Percentiles rank a stretch among this genome's conserved stretches.
Evolutionary conservation across 257 asterid genomes (phyloP).

Genomic region (Solanum rostratum): DNA sequence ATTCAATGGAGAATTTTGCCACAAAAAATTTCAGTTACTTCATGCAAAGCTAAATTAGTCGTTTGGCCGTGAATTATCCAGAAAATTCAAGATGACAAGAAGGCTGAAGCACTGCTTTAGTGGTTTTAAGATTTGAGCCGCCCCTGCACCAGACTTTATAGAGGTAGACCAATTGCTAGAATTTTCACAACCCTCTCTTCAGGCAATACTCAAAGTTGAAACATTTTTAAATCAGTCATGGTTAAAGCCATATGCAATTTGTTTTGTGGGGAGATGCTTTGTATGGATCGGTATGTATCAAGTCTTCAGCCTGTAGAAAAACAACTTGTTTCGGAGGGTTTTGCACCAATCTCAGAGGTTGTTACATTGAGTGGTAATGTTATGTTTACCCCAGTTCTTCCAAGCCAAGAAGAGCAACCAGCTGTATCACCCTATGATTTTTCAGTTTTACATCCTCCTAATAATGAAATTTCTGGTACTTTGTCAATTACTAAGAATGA

Average conservation of each 20-base stretch:
- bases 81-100: not conserved
- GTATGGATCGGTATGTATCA: constrained; percentile 3
- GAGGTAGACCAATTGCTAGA: constrained; percentile 17
- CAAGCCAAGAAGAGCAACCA: constrained; percentile 10
- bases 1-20: not conserved
- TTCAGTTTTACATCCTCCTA: constrained; percentile 10
- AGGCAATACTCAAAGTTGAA: not conserved
- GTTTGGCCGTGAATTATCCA: not conserved
- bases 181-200: constrained; percentile 10
- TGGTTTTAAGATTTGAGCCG: too few species aligned
- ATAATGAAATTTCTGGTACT: not conserved
- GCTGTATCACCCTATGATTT: constrained; percentile 3
- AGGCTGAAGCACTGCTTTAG: too few species aligned
- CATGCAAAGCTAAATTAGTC: not conserved
- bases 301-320: constrained; percentile 6
- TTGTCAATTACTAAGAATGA: not conserved
- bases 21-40: not conserved
- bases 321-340: not conserved
- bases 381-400: constrained; percentile 1
- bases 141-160: constrained; percentile 7
- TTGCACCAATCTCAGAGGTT: not conserved
- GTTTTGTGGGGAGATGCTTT: not conserved
- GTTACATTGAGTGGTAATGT: not conserved
- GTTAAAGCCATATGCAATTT: not conserved
- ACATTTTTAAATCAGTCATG: constrained; percentile 13